Conservation (phyloP, 192 early-diverging fungal genomes). For the Lobosporangium transversale region DNA sequence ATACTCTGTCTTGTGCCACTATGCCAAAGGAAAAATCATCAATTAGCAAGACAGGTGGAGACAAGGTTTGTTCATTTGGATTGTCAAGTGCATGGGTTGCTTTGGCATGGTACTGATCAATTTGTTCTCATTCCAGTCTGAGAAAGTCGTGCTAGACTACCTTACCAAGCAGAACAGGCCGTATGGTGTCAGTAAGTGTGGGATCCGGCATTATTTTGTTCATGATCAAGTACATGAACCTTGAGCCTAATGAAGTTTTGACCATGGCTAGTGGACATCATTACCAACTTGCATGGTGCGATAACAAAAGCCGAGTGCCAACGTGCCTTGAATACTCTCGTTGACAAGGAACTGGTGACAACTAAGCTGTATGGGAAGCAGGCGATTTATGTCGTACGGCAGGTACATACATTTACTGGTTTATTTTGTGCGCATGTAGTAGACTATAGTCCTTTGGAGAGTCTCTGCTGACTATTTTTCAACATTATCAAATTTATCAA, state of each 20-base stretch:
- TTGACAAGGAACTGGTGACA: conserved; percentile 43
- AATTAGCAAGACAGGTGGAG: background rate
- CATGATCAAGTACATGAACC: too few relatives aligned
- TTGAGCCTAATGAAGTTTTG: too few relatives aligned
- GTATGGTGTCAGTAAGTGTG: conserved; percentile 58
- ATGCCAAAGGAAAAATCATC: background rate
- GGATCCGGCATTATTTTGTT: background rate
- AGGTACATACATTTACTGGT: too few relatives aligned
- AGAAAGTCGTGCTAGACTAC: conserved; percentile 58
- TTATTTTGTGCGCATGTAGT: too few relatives aligned
- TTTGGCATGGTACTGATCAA: background rate
- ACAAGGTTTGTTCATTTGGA: background rate
- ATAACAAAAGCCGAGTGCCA: conserved; percentile 55
- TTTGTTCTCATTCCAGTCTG: conserved; percentile 16
- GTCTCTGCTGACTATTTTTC: too few relatives aligned
- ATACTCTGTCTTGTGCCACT: background rate
- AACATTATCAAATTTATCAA: too few relatives aligned
- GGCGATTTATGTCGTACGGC: conserved; percentile 56
- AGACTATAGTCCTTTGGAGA: too few relatives aligned
- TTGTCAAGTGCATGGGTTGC: background rate
- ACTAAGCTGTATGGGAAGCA: conserved; percentile 59
- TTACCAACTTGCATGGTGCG: conserved; percentile 53
- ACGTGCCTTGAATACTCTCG: conserved; percentile 46
- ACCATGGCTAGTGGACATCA: conserved; percentile 48
- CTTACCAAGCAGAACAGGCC: conserved; percentile 58